A percentile compares a stretch with the other conserved stretches of the same genome.
Evolutionary conservation across 2,329 filamentous ascomycete genomes (phyloP).

Genomic region (Sphaerulina musiva): DNA sequence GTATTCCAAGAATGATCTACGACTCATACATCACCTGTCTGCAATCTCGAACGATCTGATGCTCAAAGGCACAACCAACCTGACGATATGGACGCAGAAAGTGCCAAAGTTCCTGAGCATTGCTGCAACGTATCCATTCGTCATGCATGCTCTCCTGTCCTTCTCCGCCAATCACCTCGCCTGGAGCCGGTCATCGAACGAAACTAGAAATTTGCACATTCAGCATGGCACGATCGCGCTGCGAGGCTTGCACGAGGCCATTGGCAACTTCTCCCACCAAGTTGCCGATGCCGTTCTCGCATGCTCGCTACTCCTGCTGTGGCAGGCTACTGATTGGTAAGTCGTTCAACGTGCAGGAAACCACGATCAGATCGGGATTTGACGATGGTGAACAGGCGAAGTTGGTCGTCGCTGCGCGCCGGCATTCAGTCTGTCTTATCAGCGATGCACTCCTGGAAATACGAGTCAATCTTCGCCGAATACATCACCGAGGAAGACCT

Average conservation of each 20-base stretch:
- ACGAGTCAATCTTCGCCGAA: slow-evolving; percentile 78
- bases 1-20: slow-evolving; percentile 70
- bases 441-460: slow-evolving; percentile 81
- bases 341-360: slow-evolving; percentile 31
- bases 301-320: slow-evolving; percentile 83
- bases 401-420: slow-evolving; percentile 88
- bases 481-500: slow-evolving; percentile 68
- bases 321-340: slow-evolving; percentile 95
- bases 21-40: slow-evolving; percentile 84
- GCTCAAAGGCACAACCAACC: slow-evolving; percentile 65
- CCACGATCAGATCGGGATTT: background rate
- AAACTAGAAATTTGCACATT: slow-evolving; percentile 82
- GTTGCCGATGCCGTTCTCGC: slow-evolving; percentile 89
- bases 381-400: slow-evolving; percentile 54
- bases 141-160: slow-evolving; percentile 87
- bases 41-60: slow-evolving; percentile 75
- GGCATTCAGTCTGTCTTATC: slow-evolving; percentile 85
- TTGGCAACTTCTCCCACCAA: slow-evolving; percentile 73
- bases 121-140: slow-evolving; percentile 73
- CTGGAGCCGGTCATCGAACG: slow-evolving; percentile 76
- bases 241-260: slow-evolving; percentile 80
- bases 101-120: slow-evolving; percentile 87
- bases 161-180: slow-evolving; percentile 94
- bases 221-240: slow-evolving; percentile 81
- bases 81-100: slow-evolving; percentile 87